Conservation (phyloP, 495 filamentous ascomycete genomes). For the Penicillium egyptiacum region DNA sequence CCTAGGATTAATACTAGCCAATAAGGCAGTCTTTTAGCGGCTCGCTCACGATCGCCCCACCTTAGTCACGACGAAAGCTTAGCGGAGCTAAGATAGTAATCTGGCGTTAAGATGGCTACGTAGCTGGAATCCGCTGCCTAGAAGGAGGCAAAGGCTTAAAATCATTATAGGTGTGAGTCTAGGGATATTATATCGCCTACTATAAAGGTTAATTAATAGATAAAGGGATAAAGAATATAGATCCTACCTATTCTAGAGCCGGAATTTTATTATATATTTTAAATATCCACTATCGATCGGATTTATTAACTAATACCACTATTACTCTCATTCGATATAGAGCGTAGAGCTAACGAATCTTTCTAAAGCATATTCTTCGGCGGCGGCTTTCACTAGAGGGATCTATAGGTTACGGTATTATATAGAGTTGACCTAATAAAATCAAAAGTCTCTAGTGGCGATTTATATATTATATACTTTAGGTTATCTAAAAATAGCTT, state of each 20-base stretch:
- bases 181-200: too few relatives aligned
- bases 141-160: too few relatives aligned
- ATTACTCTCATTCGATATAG: constrained; percentile 9
- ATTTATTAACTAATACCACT: constrained; percentile 10
- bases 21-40: not conserved
- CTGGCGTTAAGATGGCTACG: not conserved
- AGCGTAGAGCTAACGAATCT: constrained; percentile 16
- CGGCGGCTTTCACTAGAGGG: constrained; percentile 11
- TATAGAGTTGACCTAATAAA: not conserved
- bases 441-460: constrained; percentile 1
- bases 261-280: too few relatives aligned
- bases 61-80: constrained; percentile 1
- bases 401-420: constrained; percentile 1
- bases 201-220: too few relatives aligned
- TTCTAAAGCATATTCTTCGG: constrained; percentile 18
- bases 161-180: too few relatives aligned
- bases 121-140: not conserved
- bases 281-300: too few relatives aligned
- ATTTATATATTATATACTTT: constrained; percentile 6
- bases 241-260: too few relatives aligned
- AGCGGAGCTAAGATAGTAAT: not conserved
- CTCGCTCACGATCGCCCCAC: constrained; percentile 6
- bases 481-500: constrained; percentile 3
- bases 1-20: too few relatives aligned
- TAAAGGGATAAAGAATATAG: too few relatives aligned